Percentiles rank a stretch among this genome's conserved stretches.
phyloP scores from a whole-genome alignment of 2,329 filamentous ascomycete species.

The Canariomyces notabilis region DNA sequence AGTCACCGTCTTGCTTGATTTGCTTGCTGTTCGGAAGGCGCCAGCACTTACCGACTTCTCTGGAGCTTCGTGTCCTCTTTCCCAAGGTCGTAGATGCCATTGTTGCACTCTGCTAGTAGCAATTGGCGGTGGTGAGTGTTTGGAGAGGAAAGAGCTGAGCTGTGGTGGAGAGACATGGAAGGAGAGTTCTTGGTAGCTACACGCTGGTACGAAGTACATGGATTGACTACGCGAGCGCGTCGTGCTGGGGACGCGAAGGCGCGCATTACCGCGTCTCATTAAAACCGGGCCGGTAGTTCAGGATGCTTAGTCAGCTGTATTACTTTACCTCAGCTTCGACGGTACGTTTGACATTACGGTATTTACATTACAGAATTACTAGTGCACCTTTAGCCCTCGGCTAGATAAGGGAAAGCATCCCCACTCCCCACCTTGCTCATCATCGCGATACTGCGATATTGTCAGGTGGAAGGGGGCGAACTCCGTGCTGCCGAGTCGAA shows the following conservation, averaged over 20 bases:
- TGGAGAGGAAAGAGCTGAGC: slow-evolving; percentile 13
- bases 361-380: too few relatives aligned
- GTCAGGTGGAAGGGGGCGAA: slow-evolving; percentile 24
- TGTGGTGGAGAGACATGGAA: slow-evolving; percentile 17
- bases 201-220: too few relatives aligned
- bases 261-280: slow-evolving; percentile 22
- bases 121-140: slow-evolving; percentile 11
- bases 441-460: slow-evolving; percentile 1
- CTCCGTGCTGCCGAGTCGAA: too few relatives aligned
- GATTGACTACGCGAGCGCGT: slow-evolving; percentile 24
- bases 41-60: slow-evolving; percentile 17
- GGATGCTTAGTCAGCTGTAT: too few relatives aligned
- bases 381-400: too few relatives aligned
- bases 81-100: slow-evolving; percentile 28
- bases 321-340: too few relatives aligned
- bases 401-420: too few relatives aligned
- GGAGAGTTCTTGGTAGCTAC: slow-evolving; percentile 8
- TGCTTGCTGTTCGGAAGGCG: neutral
- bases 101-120: slow-evolving; percentile 5
- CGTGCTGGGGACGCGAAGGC: slow-evolving; percentile 17
- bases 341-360: too few relatives aligned
- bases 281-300: slow-evolving; percentile 12
- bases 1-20: slow-evolving; percentile 10
- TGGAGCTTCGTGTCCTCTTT: slow-evolving; percentile 30
- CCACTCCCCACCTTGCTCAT: slow-evolving; percentile 10